A percentile compares a stretch with the other conserved stretches of the same genome.
These are phyloP conservation scores for Arachis stenosperma DNA, from an alignment of 306 rosid species.

Conservation along the genomic window DNA sequence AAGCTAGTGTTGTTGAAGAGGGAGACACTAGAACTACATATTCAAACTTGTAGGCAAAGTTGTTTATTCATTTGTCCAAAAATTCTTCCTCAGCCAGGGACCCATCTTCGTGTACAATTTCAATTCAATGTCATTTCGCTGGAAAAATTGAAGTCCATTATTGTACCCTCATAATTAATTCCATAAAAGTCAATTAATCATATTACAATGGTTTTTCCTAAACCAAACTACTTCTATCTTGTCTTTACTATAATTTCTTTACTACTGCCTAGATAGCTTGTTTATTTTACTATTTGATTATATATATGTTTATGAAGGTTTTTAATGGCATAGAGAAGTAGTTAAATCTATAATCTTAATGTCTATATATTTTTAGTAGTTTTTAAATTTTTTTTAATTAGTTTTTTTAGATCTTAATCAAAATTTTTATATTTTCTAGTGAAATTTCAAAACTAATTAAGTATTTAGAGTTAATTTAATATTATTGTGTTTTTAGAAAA, in stretches of 20 bases:
- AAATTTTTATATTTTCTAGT: too few relatives aligned
- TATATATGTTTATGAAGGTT: background rate
- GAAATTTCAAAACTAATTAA: too few relatives aligned
- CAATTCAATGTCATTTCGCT: conserved; percentile 35
- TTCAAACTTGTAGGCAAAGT: conserved; percentile 47
- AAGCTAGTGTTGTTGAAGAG: conserved; percentile 47
- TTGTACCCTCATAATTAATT: conserved; percentile 10
- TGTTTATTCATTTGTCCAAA: conserved; percentile 45
- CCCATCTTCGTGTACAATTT: conserved; percentile 42
- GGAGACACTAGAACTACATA: conserved; percentile 46
- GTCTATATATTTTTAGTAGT: too few relatives aligned
- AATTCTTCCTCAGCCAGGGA: conserved; percentile 41
- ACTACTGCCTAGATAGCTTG: background rate
- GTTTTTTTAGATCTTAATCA: too few relatives aligned
- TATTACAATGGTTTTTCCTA: conserved; percentile 9
- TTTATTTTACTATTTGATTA: background rate
- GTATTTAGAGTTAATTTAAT: too few relatives aligned
- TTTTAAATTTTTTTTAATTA: too few relatives aligned
- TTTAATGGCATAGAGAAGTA: too few relatives aligned
- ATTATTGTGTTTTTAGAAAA: too few relatives aligned
- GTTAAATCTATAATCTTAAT: too few relatives aligned
- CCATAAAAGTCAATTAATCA: background rate
- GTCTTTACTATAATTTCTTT: background rate
- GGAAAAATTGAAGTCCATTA: conserved; percentile 25
- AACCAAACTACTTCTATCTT: background rate